Evolutionary conservation across 306 rosid species (phyloP), one percentile per base, ranked within the genome.

Genomic region (Abrus pulchellus): DNA sequence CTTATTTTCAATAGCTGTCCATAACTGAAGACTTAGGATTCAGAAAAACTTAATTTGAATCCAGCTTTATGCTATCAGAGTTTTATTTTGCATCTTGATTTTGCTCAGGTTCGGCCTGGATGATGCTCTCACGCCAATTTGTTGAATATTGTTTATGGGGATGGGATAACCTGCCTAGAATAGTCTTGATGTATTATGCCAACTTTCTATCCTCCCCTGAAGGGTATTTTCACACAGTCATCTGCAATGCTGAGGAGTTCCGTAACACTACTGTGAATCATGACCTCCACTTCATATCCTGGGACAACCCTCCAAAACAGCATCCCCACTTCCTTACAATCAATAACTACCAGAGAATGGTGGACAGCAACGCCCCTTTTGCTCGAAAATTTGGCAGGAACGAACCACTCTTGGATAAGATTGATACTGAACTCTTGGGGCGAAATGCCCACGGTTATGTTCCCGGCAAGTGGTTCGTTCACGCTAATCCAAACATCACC

Each of bases 161-260:
- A 65, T 87, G 90, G 90, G 90, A 87, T 76, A 87, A 87, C 85
- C 76, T 87, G 68, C 90, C 90, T 44, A 79, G 90, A 75, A 76
- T 80, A 50, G 88, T 87, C 7, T 79, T 87, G 78, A 87, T 87
- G 90, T 87, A 87, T 62, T 80, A 87, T 68, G 86, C 90, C 67
- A 87, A 87, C 38, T 83, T 87, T 59, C 79, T 87, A 73, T 87
- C 91, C 20, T 88, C 90, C 7, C 88, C 90, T 3, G 90, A 87
- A 82, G 90, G 88, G 40, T 87, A 87, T 60, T 87, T 87, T 56
- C 90, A 87, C 83, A 87, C 90, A 5, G 90, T 87, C 65, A 87
- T 87, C 53, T 87, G 90, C 84, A 87, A 87, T 41, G 88, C 90
- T 5, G 85, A 85, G 27, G 90, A 87, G 64, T 87, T 87, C 36